These are phyloP conservation scores for Pythium brassicae DNA, from an alignment of 352 stramenopile genomes.

Conservation along the genomic window DNA sequence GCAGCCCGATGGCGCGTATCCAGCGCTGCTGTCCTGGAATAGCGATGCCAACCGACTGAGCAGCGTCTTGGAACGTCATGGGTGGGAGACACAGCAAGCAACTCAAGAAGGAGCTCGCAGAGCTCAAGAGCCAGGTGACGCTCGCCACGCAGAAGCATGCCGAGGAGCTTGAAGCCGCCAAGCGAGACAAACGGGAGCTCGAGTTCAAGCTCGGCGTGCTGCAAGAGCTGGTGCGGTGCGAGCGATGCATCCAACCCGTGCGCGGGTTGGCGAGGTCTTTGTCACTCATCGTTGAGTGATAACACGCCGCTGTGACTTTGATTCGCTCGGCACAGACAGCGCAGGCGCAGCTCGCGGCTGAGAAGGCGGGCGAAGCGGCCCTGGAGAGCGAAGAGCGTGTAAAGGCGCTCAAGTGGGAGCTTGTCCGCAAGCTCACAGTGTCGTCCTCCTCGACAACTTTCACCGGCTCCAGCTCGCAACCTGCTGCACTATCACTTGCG, in stretches of 20 bases:
- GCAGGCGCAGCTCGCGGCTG: conserved; percentile 49
- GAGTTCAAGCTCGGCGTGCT: conserved; percentile 52
- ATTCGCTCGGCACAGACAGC: conserved; percentile 7
- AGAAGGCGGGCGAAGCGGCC: conserved; percentile 31
- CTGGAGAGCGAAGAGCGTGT: conserved; percentile 51
- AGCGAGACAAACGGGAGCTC: conserved; percentile 50
- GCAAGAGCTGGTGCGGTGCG: conserved; percentile 36
- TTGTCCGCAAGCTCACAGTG: conserved; percentile 48
- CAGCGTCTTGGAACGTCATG: conserved; percentile 20
- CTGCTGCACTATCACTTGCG: conserved; percentile 13
- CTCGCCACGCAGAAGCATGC: conserved; percentile 25
- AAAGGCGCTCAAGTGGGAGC: conserved; percentile 73
- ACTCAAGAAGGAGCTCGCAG: conserved; percentile 58
- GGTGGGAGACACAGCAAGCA: conserved; percentile 39
- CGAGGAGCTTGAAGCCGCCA: conserved; percentile 32
- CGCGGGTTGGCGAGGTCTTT: too few species aligned
- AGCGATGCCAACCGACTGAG: too few species aligned
- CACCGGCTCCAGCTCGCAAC: background rate
- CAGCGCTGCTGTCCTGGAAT: too few species aligned
- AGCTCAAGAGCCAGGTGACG: conserved; percentile 34
- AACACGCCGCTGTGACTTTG: background rate
- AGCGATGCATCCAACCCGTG: too few species aligned
- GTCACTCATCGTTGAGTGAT: background rate
- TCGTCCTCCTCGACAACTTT: conserved; percentile 4
- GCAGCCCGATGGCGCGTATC: too few species aligned